Percentiles rank a stretch among this genome's conserved stretches.
Evolutionary conservation across 805 yeast genomes (phyloP).

Genomic region (Osmozyma mogii): DNA sequence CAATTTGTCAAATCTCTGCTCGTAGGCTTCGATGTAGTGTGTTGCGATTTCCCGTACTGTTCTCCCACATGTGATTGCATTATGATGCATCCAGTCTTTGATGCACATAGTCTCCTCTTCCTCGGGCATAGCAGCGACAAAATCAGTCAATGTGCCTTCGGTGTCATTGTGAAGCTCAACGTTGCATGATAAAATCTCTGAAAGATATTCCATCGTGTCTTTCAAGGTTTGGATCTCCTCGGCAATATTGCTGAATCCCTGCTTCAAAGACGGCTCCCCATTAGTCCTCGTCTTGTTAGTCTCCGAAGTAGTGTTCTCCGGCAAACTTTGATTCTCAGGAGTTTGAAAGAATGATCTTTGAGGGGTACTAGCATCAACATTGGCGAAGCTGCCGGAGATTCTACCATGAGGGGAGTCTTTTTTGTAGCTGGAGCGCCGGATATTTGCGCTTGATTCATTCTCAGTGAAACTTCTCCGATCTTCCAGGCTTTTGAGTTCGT

Average conservation of each 20-base stretch:
- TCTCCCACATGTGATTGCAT: conserved; percentile 46
- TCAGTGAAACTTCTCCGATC: too few species aligned
- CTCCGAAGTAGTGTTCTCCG: too few species aligned
- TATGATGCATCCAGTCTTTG: conserved; percentile 57
- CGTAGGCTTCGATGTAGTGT: conserved; percentile 40
- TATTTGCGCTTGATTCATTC: too few species aligned
- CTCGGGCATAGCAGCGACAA: conserved; percentile 62
- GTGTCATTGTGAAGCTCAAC: conserved; percentile 49
- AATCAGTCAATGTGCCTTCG: conserved; percentile 57
- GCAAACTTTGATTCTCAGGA: too few species aligned
- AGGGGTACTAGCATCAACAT: too few species aligned
- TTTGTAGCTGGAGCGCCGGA: too few species aligned
- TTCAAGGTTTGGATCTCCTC: conserved; percentile 21
- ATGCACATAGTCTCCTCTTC: conserved; percentile 63
- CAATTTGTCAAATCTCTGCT: conserved; percentile 44
- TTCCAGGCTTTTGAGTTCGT: too few species aligned
- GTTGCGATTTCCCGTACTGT: conserved; percentile 41
- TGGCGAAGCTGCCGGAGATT: too few species aligned
- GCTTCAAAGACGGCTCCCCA: conserved; percentile 6
- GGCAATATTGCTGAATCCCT: conserved; percentile 5
- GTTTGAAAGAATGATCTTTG: too few species aligned
- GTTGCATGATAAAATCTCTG: conserved; percentile 24
- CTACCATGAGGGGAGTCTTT: too few species aligned
- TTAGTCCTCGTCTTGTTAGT: not conserved
- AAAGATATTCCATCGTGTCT: conserved; percentile 27